Conservation (phyloP, 331 rosid species). For the Quercus lobata region DNA sequence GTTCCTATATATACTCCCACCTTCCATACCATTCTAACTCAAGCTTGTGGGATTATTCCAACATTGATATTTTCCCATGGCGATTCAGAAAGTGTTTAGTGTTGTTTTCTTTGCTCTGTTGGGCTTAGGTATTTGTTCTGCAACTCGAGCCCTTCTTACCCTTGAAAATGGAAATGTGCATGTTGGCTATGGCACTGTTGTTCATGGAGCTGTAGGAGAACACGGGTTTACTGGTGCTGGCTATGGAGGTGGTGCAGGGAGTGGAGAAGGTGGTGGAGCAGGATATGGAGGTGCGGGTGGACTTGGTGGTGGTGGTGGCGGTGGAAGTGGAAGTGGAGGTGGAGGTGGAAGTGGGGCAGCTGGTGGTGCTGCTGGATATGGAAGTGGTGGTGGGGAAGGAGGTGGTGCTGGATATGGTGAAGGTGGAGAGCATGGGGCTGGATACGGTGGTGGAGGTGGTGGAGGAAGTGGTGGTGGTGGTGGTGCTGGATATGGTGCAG, state of each 20-base stretch:
- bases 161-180: conserved; percentile 21
- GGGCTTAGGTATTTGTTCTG: conserved; percentile 44
- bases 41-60: conserved; percentile 3
- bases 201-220: background rate
- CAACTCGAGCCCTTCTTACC: conserved; percentile 37
- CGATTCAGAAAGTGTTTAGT: conserved; percentile 11
- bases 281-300: conserved; percentile 29
- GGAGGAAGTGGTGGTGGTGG: conserved; percentile 5
- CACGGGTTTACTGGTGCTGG: background rate
- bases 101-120: conserved; percentile 34
- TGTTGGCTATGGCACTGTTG: conserved; percentile 27
- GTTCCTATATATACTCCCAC: conserved; percentile 33
- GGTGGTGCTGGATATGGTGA: conserved; percentile 14
- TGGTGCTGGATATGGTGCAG: conserved; percentile 5
- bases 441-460: conserved; percentile 10
- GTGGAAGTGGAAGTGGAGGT: conserved; percentile 36
- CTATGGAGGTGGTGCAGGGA: conserved; percentile 13
- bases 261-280: conserved; percentile 22
- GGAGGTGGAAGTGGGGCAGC: conserved; percentile 23
- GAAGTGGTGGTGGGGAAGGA: conserved; percentile 21
- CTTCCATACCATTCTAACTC: conserved; percentile 11
- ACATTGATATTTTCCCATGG: conserved; percentile 20
- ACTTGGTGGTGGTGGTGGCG: conserved; percentile 30
- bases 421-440: background rate
- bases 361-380: conserved; percentile 15